Base-by-base conservation (phyloP, 257 asterid species). In the Solanum chaucha region DNA sequence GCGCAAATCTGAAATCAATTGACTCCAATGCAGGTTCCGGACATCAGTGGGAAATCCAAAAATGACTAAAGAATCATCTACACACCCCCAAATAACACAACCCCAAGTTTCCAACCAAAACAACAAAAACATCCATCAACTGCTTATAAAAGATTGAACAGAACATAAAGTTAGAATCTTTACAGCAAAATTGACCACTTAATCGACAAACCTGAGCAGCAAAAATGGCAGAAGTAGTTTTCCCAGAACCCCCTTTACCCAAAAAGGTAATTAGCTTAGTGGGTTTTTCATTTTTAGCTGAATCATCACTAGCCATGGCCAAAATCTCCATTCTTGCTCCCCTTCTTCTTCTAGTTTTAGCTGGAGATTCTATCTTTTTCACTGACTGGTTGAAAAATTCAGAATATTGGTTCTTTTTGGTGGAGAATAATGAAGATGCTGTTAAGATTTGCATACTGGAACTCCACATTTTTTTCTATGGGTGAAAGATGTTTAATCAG, bases 211-310 rank as follows among this genome's bases (percentile, higher is more conserved):
- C 99, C 98, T 95, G 98, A 86, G 99, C 98, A n/a, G 98, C 98
- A 89, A 97, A 95, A 86, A 95, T 88, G 84, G 99, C 94, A 85
- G 98, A 92, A 68, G 98, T 94, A 28, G 99, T 95, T 89, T 97
- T 95, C 0, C 99, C 99, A 20, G 98, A 94, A 87, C 98, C 99
- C 85, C 99, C 99, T 93, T 97, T 97, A 41, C 99, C 99, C 82
- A 95, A 85, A 89, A 97, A 97, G 34, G 98, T 95, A 19, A 97
- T 92, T 86, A 97, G 88, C 90, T 93, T 95, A 8, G 97, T 88
- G 88, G 98, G 91, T 26, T 90, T 92, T 87, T 73, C 86, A 78
- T 51, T 89, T 70, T 88, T 88, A 51, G 87, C 86, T 80, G 94
- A 92, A 90, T 86, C 87, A 89, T 90, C 91, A 78, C 88, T 87